phyloP scores from a whole-genome alignment of 306 rosid genomes.

The Glycine tomentella region DNA sequence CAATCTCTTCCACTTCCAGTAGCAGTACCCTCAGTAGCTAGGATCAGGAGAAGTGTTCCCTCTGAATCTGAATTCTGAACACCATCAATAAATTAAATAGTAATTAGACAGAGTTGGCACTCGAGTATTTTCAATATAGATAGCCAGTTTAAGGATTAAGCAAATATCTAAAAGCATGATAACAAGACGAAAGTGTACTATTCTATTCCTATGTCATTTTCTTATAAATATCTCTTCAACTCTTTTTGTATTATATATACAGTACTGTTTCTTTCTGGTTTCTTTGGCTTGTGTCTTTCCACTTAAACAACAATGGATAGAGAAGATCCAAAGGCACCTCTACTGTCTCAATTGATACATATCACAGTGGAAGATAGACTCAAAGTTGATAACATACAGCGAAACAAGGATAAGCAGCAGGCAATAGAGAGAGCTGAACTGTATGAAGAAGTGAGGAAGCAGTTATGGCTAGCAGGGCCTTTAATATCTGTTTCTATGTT shows the following conservation, averaged over 20 bases:
- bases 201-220: not conserved
- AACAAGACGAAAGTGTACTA: constrained; percentile 4
- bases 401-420: not conserved
- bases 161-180: constrained; percentile 12
- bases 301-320: constrained; percentile 19
- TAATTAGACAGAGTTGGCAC: not conserved
- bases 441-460: constrained; percentile 70
- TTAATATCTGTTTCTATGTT: constrained; percentile 57
- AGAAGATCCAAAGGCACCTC: constrained; percentile 42
- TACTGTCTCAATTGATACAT: constrained; percentile 56
- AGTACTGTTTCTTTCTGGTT: not conserved
- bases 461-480: constrained; percentile 90
- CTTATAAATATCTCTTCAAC: constrained; percentile 18
- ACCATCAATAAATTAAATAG: not conserved
- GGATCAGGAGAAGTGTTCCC: too few species aligned
- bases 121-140: not conserved
- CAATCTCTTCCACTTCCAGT: not conserved
- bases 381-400: constrained; percentile 23
- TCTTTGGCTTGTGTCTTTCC: not conserved
- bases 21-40: not conserved
- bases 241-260: not conserved
- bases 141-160: not conserved
- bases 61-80: not conserved
- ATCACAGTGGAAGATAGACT: constrained; percentile 44
- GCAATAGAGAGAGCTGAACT: constrained; percentile 32